Evolutionary conservation across 1,139 yeast species (phyloP).

Genomic region (Nakaseomyces nivariensis): DNA sequence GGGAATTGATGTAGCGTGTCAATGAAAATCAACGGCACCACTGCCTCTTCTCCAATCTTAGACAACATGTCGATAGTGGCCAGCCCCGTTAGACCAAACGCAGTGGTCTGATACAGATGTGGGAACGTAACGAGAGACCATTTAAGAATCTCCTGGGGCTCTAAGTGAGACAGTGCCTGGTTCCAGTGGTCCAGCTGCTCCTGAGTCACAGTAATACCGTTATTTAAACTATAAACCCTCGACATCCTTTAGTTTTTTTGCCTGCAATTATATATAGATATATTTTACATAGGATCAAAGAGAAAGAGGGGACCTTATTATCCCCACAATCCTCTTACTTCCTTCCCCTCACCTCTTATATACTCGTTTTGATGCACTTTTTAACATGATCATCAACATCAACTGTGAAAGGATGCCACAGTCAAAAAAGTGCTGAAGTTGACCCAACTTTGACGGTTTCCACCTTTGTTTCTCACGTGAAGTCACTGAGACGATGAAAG

Average conservation of each 20-base stretch:
- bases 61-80: constrained; percentile 79
- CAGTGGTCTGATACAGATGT: constrained; percentile 78
- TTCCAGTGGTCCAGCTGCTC: constrained; percentile 56
- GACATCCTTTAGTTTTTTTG: constrained; percentile 1
- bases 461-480: not conserved
- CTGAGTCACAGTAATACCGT: constrained; percentile 32
- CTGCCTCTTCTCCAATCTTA: constrained; percentile 33
- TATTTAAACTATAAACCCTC: constrained; percentile 15
- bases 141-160: constrained; percentile 60
- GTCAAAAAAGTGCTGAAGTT: not conserved
- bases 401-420: not conserved
- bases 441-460: too few species aligned
- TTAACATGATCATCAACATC: not conserved
- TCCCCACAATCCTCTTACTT: too few species aligned
- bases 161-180: constrained; percentile 40
- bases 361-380: not conserved
- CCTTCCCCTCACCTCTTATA: too few species aligned
- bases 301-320: not conserved
- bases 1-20: constrained; percentile 92
- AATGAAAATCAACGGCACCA: constrained; percentile 67
- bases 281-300: too few species aligned
- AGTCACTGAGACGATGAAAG: not conserved
- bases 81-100: constrained; percentile 88
- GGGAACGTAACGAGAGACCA: constrained; percentile 86
- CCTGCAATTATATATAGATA: not conserved